Percentiles rank a stretch among this genome's conserved stretches.
These are phyloP conservation scores for Falciphora oryzae DNA, from an alignment of 2,329 filamentous ascomycete species.

Conservation along the genomic window DNA sequence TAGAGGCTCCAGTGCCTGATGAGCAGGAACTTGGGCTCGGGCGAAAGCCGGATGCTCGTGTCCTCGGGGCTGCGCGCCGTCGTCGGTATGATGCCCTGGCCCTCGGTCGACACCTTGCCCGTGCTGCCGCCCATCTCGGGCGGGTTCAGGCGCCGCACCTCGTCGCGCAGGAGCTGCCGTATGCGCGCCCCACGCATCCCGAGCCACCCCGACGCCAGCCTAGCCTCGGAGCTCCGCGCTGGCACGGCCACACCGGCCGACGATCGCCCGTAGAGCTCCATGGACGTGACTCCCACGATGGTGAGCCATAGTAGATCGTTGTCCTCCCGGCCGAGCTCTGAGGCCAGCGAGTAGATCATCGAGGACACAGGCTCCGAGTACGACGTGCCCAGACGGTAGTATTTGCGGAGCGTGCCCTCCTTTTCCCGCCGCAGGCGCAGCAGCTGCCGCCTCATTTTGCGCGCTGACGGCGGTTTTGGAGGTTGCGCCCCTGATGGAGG, in stretches of 20 bases:
- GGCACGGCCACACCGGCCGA: slow-evolving; percentile 69
- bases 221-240: slow-evolving; percentile 46
- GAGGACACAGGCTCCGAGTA: slow-evolving; percentile 95
- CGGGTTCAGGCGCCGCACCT: slow-evolving; percentile 89
- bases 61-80: slow-evolving; percentile 86
- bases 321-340: slow-evolving; percentile 90
- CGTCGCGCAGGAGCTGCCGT: slow-evolving; percentile 80
- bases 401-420: slow-evolving; percentile 68
- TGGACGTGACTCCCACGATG: slow-evolving; percentile 90
- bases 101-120: slow-evolving; percentile 57
- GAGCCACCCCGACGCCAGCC: slow-evolving; percentile 65
- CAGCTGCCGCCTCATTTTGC: slow-evolving; percentile 65
- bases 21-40: slow-evolving; percentile 87
- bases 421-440: slow-evolving; percentile 71
- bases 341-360: slow-evolving; percentile 89
- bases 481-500: slow-evolving; percentile 54
- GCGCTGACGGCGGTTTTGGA: slow-evolving; percentile 61
- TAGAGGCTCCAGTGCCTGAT: slow-evolving; percentile 97
- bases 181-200: slow-evolving; percentile 78
- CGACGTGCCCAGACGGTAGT: slow-evolving; percentile 82
- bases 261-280: slow-evolving; percentile 84
- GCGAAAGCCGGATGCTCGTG: slow-evolving; percentile 84
- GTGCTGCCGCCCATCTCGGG: slow-evolving; percentile 52
- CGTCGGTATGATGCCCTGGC: slow-evolving; percentile 79
- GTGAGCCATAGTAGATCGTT: slow-evolving; percentile 94